Evolutionary conservation across 2,329 filamentous ascomycete species (phyloP), one percentile per base, ranked within the genome.

Genomic region (Aspergillus novofumigatus): DNA sequence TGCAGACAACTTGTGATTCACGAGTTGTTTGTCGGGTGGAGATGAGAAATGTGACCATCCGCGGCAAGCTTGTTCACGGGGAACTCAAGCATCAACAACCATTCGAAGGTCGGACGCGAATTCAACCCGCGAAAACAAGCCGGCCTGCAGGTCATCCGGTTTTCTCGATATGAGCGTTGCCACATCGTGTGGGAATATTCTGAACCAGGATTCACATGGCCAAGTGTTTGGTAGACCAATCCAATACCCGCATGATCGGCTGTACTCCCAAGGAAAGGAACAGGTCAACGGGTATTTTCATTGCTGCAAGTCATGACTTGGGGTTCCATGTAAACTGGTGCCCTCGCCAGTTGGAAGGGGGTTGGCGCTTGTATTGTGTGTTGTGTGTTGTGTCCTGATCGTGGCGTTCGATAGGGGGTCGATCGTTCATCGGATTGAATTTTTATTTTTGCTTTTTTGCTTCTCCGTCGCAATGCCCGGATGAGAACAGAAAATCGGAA

Each of bases 301-400:
- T 76, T 77, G 74, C 69, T 76, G 59, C 74, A 71, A 76, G 74
- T 74, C 74, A 61, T 59, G 62, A 70, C 72, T 69, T 69, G 67
- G 62, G 56, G 44, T 42, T 62, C 67, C 70, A 65, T 68, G 65
- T 65, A 67, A 62, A 62, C 64, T 61, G 67, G 67, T 63, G 65
- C 65, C 65, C 65, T 60, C 41, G 58, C 54, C 49, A 49, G 54
- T 61, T 59, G 44, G 20, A 21, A 14, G 54, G 38, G 42, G 51
- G 55, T 51, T 29, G 25, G 52, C 60, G 54, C 26, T 59, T 29
- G 54, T 54, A 14, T 14, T 53, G 51, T 47, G 49, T 53, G 62
- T 57, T 63, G 54, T 54, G 53, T 53, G 62, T 57, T 63, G 54
- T 54, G 53, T 53, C 35, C 51, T 52, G 52, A 52, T 57, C 51